Conservation (phyloP, 2,329 filamentous ascomycete species). For the Hortaea werneckii region DNA sequence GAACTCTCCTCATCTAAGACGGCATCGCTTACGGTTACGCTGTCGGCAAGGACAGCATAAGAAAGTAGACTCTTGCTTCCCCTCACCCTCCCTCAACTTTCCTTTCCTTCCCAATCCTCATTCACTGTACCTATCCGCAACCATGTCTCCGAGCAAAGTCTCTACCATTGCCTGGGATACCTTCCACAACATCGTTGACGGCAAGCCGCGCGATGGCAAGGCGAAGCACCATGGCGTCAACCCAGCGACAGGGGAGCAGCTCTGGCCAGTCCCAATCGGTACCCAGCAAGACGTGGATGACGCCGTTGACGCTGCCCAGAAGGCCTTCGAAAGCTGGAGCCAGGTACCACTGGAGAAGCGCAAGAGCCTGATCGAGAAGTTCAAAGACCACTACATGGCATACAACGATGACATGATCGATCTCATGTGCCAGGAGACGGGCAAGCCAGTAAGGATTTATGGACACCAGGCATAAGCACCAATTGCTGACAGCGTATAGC, state of each 20-base stretch:
- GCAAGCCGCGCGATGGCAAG: slow-evolving; percentile 23
- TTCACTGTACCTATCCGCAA: slow-evolving; percentile 5
- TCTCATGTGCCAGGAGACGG: slow-evolving; percentile 27
- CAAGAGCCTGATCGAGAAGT: slow-evolving; percentile 26
- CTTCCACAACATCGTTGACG: slow-evolving; percentile 31
- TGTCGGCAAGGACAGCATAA: no score
- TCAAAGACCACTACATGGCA: slow-evolving; percentile 21
- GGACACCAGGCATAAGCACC: no score
- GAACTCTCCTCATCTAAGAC: no score
- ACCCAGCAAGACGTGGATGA: slow-evolving; percentile 30
- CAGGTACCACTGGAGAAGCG: slow-evolving; percentile 25
- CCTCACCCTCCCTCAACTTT: not conserved
- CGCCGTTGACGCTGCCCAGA: slow-evolving; percentile 26
- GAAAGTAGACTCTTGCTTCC: no score
- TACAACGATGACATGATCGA: slow-evolving; percentile 27
- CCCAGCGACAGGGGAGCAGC: slow-evolving; percentile 27
- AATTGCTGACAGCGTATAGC: slow-evolving; percentile 14
- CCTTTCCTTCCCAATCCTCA: not conserved
- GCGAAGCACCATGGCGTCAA: slow-evolving; percentile 25
- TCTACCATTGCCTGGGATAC: slow-evolving; percentile 27
- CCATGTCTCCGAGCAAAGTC: slow-evolving; percentile 38
- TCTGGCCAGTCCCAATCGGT: slow-evolving; percentile 29
- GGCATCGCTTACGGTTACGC: no score
- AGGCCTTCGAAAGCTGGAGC: slow-evolving; percentile 28
- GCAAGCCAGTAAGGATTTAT: slow-evolving; percentile 26